These are phyloP conservation scores for Gossypium gossypioides DNA, from an alignment of 441 rosid genomes.

Conservation along the genomic window DNA sequence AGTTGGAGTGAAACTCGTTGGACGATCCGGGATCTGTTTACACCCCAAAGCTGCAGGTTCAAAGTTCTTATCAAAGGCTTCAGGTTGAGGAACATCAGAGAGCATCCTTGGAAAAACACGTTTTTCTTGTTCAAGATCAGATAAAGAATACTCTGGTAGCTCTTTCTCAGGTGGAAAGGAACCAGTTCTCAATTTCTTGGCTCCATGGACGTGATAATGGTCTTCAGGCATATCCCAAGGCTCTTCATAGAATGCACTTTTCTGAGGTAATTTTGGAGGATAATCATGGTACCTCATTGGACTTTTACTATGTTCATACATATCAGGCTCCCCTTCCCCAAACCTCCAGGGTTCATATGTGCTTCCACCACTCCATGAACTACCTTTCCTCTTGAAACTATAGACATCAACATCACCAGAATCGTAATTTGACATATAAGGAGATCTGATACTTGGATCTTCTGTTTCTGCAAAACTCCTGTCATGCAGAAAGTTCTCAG, in stretches of 20 bases:
- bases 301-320: conserved; percentile 45
- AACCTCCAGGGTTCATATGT: conserved; percentile 48
- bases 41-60: conserved; percentile 35
- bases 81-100: conserved; percentile 50
- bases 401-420: conserved; percentile 44
- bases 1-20: conserved; percentile 23
- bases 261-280: conserved; percentile 33
- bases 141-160: conserved; percentile 54
- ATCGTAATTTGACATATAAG: conserved; percentile 36
- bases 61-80: conserved; percentile 36
- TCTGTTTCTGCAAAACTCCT: conserved; percentile 34
- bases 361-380: conserved; percentile 38
- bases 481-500: conserved; percentile 47
- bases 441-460: conserved; percentile 44
- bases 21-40: conserved; percentile 39
- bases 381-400: conserved; percentile 41
- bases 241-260: conserved; percentile 49
- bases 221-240: conserved; percentile 76
- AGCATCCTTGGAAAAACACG: conserved; percentile 33
- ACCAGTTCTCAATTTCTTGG: conserved; percentile 61
- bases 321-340: conserved; percentile 41
- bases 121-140: conserved; percentile 54
- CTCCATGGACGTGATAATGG: conserved; percentile 40
- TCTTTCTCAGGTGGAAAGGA: conserved; percentile 57
- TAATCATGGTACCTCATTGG: conserved; percentile 53